Base-by-base conservation (phyloP, 495 filamentous ascomycete genomes). In the Penicillium coffeae region DNA sequence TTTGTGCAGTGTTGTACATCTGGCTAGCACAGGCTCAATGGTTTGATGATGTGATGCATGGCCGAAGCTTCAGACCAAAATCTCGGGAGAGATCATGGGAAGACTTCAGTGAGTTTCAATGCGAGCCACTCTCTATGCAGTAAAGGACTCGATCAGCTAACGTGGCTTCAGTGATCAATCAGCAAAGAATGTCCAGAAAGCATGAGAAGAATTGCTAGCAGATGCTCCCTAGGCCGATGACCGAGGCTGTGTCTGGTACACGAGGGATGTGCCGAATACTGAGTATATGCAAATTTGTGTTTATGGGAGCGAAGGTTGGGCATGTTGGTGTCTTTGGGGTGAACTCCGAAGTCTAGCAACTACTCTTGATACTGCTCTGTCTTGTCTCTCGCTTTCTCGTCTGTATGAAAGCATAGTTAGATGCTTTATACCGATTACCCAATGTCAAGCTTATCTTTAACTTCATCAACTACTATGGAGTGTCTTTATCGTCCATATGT, bases 41-140 rank as follows among this genome's bases (percentile, higher is more conserved):
- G 38, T 94, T 95, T 68, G 87, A 95, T 70, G 89, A 92, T 75
- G 76, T 95, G 50, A 91, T 94, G 87, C 89, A 95, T 69, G 87
- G 89, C 63, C 89, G 88, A 75, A 81, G 80, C 47, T 82, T 80
- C 41, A 86, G 87, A 72, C 84, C 83, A 66, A 83, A 79, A 64
- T 73, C 78, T 53, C 87, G 85, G 70, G 84, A 91, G 72, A 75
- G 86, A 46, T 83, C 80, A 1, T 69, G 89, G 50, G 90, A 95
- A 72, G 90, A 95, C 67, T 92, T 95, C 54, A 77, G 86, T 89
- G 80, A 80, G 84, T 76, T 89, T 19, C n/a, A 18, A 4, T 20
- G 4, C 20, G 15, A 19, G 20, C 3, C n/a, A n/a, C n/a, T n/a
- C n/a, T n/a, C n/a, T n/a, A n/a, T n/a, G n/a, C n/a, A n/a, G n/a